phyloP scores from a whole-genome alignment of 305 asterid species.

The Fraxinus greggii region DNA sequence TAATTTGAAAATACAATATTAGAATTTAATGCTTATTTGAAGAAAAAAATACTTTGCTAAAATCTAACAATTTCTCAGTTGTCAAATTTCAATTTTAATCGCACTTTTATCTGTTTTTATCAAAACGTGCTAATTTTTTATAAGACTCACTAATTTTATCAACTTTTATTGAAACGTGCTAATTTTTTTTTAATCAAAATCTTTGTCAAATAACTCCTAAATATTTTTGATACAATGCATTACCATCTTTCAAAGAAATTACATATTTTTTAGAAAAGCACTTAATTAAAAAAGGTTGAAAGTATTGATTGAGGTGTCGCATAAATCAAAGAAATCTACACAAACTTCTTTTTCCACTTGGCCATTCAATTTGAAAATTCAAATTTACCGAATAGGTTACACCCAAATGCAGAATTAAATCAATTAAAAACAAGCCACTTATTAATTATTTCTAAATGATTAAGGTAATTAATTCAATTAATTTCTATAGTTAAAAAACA shows the following conservation, averaged over 20 bases:
- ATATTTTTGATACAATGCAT: not conserved
- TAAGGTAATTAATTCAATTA: too few species aligned
- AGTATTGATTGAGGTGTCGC: not conserved
- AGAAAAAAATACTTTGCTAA: not conserved
- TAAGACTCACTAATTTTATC: not conserved
- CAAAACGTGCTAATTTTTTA: too few species aligned
- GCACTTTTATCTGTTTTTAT: too few species aligned
- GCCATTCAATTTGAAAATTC: not conserved
- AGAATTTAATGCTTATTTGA: not conserved
- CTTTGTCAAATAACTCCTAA: not conserved
- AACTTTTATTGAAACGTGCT: too few species aligned
- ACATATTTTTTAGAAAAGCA: not conserved
- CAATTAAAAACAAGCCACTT: too few species aligned
- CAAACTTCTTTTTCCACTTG: not conserved
- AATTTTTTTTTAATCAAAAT: too few species aligned
- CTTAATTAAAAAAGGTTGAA: not conserved
- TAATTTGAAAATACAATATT: too few species aligned
- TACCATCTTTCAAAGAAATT: not conserved
- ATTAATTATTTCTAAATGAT: too few species aligned
- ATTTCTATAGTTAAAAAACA: too few species aligned
- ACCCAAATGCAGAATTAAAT: too few species aligned
- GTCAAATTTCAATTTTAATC: too few species aligned
- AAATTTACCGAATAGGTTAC: too few species aligned
- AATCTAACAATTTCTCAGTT: not conserved
- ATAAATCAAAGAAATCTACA: not conserved